phyloP scores from a whole-genome alignment of 2,329 filamentous ascomycete genomes.

The Aspergillus melleus region DNA sequence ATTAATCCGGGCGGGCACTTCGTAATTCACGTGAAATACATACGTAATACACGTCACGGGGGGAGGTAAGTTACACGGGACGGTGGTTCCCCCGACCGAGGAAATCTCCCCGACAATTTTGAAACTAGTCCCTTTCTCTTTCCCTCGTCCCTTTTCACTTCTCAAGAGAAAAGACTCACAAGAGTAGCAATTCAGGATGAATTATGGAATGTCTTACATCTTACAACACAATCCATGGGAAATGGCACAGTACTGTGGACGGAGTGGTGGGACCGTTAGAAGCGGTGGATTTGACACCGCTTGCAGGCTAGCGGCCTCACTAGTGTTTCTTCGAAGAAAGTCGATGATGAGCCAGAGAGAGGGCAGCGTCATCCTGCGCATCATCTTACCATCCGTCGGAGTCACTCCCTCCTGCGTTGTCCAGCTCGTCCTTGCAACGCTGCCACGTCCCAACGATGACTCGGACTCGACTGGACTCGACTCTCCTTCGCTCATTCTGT shows the following conservation, averaged over 20 bases:
- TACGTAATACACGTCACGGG: too few species aligned
- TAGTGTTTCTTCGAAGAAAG: conserved; percentile 13
- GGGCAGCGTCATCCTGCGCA: neutral
- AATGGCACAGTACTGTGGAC: neutral
- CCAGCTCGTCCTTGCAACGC: conserved; percentile 8
- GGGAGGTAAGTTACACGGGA: too few species aligned
- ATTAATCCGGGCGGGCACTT: neutral
- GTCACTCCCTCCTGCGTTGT: neutral
- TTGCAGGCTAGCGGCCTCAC: conserved; percentile 13
- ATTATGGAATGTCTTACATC: neutral
- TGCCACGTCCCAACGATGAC: neutral
- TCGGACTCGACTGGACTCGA: neutral
- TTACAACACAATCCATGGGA: conserved; percentile 3
- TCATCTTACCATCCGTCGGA: neutral
- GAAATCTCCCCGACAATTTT: neutral
- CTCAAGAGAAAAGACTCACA: too few species aligned
- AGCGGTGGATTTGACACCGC: conserved; percentile 11
- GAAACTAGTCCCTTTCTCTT: too few species aligned
- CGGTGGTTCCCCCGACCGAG: neutral
- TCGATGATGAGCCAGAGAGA: conserved; percentile 10
- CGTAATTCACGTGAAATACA: neutral
- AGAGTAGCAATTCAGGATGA: too few species aligned
- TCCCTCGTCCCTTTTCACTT: too few species aligned
- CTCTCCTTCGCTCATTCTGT: neutral
- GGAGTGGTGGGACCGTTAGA: conserved; percentile 11